Evolutionary conservation across 2,329 filamentous ascomycete species (phyloP).

Genomic region (Ophiostoma himal-ulmi): DNA sequence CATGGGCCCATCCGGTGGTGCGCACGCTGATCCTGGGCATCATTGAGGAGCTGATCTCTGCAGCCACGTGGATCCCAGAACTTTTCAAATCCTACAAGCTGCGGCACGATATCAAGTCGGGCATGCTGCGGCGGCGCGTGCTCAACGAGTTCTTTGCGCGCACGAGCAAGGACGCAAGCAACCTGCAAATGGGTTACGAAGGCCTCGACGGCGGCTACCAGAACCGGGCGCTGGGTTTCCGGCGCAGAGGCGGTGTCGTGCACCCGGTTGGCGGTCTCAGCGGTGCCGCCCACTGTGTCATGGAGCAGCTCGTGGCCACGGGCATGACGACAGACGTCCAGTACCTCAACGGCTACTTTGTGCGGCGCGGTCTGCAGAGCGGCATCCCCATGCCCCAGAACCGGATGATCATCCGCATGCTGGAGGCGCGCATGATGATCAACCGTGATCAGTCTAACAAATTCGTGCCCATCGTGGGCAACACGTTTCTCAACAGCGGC

Average conservation of each 20-base stretch:
- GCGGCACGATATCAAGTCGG: conserved; percentile 25
- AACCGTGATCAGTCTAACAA: not conserved
- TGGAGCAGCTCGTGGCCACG: conserved; percentile 59
- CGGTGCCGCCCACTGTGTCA: conserved; percentile 45
- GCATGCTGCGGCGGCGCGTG: conserved; percentile 57
- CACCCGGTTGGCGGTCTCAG: not conserved
- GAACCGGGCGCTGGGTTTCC: not conserved
- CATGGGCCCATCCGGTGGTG: conserved; percentile 63
- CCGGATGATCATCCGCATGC: conserved; percentile 63
- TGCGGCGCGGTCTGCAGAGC: conserved; percentile 63
- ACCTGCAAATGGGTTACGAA: conserved; percentile 10
- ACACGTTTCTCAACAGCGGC: conserved; percentile 11
- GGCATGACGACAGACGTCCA: conserved; percentile 69
- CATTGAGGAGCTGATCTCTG: conserved; percentile 61
- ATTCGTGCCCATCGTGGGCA: conserved; percentile 7
- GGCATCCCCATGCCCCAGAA: conserved; percentile 69
- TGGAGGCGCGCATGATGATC: conserved; percentile 58
- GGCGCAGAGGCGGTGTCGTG: not conserved
- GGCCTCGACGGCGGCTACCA: conserved; percentile 10
- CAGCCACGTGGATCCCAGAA: conserved; percentile 72
- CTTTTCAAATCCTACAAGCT: conserved; percentile 23
- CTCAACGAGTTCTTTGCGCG: conserved; percentile 36
- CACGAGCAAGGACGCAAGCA: not conserved
- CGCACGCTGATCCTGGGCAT: conserved; percentile 69
- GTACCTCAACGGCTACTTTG: conserved; percentile 84